Conservation (phyloP, 208 protist genomes). For the Trypanosoma mega region DNA sequence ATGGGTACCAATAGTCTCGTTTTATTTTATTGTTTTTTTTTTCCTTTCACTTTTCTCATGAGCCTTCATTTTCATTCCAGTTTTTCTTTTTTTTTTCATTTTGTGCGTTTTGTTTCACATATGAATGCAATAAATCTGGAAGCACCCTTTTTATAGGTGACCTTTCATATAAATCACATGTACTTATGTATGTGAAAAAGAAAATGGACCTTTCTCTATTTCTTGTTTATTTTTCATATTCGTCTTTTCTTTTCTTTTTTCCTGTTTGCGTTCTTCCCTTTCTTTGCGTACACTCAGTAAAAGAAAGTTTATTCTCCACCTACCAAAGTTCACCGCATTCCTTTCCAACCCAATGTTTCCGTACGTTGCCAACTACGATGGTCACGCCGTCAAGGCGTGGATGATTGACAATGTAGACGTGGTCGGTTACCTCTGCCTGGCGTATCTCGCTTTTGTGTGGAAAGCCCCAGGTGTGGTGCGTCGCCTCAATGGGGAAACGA, state of each 20-base stretch:
- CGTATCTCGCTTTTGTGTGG: slow-evolving; percentile 38
- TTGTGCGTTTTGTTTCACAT: too few species aligned
- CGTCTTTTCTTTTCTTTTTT: slow-evolving; percentile 2
- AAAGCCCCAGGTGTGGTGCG: slow-evolving; percentile 30
- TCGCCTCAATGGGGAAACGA: slow-evolving; percentile 9
- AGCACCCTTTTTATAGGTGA: too few species aligned
- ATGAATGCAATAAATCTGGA: too few species aligned
- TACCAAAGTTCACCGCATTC: slow-evolving; percentile 9
- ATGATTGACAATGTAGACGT: slow-evolving; percentile 62
- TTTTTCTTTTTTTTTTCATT: too few species aligned
- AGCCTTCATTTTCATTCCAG: too few species aligned
- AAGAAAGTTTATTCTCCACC: too few species aligned
- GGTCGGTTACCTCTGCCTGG: slow-evolving; percentile 31
- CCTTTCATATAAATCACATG: too few species aligned
- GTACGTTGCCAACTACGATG: slow-evolving; percentile 59
- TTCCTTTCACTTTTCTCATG: too few species aligned
- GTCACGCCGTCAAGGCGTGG: slow-evolving; percentile 53
- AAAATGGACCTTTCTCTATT: slow-evolving; percentile 6
- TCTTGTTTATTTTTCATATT: slow-evolving; percentile 12
- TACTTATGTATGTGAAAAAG: not conserved
- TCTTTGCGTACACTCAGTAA: too few species aligned
- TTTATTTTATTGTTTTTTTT: too few species aligned
- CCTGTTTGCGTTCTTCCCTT: too few species aligned
- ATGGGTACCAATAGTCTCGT: too few species aligned
- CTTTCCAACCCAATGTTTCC: slow-evolving; percentile 35